phyloP scores from a whole-genome alignment of 768 basidiomycete genomes.

The Collybia sordida region DNA sequence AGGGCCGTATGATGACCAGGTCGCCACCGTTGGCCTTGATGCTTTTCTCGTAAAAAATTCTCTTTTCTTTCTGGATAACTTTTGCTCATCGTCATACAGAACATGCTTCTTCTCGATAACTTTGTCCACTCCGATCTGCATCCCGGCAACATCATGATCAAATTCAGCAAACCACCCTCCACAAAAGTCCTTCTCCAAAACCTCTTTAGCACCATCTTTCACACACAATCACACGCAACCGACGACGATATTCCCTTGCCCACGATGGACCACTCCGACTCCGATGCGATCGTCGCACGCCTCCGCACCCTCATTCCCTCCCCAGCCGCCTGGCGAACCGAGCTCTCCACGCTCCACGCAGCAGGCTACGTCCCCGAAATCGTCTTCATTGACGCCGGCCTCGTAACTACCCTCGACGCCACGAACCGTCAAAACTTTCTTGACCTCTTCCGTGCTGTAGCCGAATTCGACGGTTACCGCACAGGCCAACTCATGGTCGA shows the following conservation, averaged over 20 bases:
- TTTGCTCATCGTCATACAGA: slow-evolving; percentile 42
- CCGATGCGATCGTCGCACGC: slow-evolving; percentile 65
- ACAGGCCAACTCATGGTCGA: slow-evolving; percentile 96
- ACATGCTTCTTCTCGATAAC: slow-evolving; percentile 97
- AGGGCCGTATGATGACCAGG: slow-evolving; percentile 84
- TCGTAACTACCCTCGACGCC: slow-evolving; percentile 84
- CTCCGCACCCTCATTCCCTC: slow-evolving; percentile 60
- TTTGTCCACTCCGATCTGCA: slow-evolving; percentile 93
- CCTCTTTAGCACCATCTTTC: slow-evolving; percentile 56
- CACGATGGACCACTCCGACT: slow-evolving; percentile 44
- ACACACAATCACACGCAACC: slow-evolving; percentile 22
- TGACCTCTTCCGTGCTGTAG: slow-evolving; percentile 93
- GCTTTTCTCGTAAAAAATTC: slow-evolving; percentile 80
- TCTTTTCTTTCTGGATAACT: background rate
- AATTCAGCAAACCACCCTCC: slow-evolving; percentile 85
- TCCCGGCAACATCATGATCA: slow-evolving; percentile 97
- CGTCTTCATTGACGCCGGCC: slow-evolving; percentile 94
- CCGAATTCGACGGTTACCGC: slow-evolving; percentile 96
- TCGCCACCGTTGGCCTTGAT: slow-evolving; percentile 92
- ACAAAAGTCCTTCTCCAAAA: slow-evolving; percentile 63
- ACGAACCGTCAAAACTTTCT: slow-evolving; percentile 91
- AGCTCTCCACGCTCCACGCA: slow-evolving; percentile 58
- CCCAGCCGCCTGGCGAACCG: slow-evolving; percentile 67
- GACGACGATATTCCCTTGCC: slow-evolving; percentile 16
- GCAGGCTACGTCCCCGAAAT: slow-evolving; percentile 91